Conservation (phyloP, 2,329 filamentous ascomycete species). For the Botryosphaeria dothidea region DNA sequence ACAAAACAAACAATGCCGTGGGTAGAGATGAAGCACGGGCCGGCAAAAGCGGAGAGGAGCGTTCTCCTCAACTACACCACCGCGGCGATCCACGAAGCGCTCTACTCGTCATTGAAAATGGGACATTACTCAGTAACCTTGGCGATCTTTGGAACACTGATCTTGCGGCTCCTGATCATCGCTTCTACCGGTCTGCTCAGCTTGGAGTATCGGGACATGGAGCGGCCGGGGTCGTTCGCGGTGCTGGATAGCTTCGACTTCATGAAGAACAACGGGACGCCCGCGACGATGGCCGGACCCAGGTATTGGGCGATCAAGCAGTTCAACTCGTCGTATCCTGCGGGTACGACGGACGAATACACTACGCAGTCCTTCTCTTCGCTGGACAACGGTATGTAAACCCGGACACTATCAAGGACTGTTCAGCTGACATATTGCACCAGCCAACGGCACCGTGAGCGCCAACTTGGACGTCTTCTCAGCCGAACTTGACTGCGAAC, state of each 20-base stretch:
- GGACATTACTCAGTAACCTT: neutral
- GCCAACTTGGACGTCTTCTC: neutral
- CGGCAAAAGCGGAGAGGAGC: neutral
- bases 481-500: neutral
- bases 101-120: neutral
- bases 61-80: conserved; percentile 7
- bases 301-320: neutral
- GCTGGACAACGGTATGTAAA: neutral
- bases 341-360: neutral
- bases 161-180: neutral
- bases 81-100: neutral
- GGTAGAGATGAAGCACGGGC: neutral
- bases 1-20: neutral
- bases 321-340: neutral
- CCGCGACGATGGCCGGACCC: neutral
- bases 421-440: neutral
- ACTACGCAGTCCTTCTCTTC: neutral
- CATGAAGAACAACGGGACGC: neutral
- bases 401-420: no score
- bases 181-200: conserved; percentile 7
- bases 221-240: neutral
- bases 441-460: neutral
- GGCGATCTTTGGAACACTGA: neutral
- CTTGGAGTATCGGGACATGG: neutral
- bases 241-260: neutral